Percentiles rank a stretch among this genome's conserved stretches.
Evolutionary conservation across 169 alveolate species (phyloP).

Genomic region (Plasmodium reichenowi): DNA sequence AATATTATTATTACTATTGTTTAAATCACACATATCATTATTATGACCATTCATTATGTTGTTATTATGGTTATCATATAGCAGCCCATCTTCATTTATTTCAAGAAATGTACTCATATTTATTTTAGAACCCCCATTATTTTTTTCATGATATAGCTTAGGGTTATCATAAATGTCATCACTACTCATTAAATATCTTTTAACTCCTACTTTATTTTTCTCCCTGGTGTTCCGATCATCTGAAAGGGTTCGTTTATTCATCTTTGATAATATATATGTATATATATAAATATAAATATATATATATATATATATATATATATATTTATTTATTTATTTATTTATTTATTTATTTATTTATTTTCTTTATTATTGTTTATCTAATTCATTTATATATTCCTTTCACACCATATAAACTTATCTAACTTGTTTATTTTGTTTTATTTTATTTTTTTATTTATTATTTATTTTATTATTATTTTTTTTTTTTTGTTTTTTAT

Average conservation of each 20-base stretch:
- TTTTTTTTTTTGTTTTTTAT: no score
- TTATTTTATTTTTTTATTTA: no score
- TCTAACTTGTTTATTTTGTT: no score
- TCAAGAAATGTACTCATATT: slow-evolving; percentile 18
- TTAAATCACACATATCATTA: not conserved
- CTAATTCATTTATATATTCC: not conserved
- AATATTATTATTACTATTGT: not conserved
- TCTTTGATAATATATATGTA: not conserved
- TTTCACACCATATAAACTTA: not conserved
- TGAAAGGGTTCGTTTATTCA: slow-evolving; percentile 63
- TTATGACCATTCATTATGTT: not conserved
- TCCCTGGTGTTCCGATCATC: slow-evolving; percentile 37
- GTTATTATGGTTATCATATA: not conserved
- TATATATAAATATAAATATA: no score
- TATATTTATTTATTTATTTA: no score
- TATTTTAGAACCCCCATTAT: slow-evolving; percentile 13
- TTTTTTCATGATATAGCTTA: slow-evolving; percentile 35
- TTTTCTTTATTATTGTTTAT: not conserved
- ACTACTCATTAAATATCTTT: slow-evolving; percentile 51
- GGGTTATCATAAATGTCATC: slow-evolving; percentile 53
- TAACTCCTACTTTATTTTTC: slow-evolving; percentile 61
- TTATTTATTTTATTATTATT: no score
- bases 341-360: not conserved
- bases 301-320: no score
- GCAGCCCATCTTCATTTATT: slow-evolving; percentile 13